A percentile compares a stretch with the other conserved stretches of the same genome.
Conservation (phyloP, 176 grass and related monocot genomes). For the Oryza punctata region DNA sequence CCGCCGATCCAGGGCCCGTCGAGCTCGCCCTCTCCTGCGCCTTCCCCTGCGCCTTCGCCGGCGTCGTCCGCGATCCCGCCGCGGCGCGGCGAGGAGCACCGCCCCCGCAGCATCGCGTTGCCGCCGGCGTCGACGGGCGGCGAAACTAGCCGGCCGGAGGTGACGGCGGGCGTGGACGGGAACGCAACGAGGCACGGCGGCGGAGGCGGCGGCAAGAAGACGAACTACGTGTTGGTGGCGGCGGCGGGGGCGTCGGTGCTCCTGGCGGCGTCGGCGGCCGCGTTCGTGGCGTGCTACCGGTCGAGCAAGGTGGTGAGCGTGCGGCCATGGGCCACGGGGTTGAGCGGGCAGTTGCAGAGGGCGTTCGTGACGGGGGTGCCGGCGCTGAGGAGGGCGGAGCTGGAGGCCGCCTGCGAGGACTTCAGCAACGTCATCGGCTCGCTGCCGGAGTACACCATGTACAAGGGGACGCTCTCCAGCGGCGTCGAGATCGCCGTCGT, state of each 20-base stretch:
- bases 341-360: constrained; percentile 74
- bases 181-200: background rate
- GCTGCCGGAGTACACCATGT: constrained; percentile 63
- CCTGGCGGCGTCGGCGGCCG: constrained; percentile 19
- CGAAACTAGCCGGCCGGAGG: background rate
- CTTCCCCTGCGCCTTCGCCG: constrained; percentile 22
- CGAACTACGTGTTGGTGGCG: constrained; percentile 40
- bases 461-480: constrained; percentile 77
- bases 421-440: constrained; percentile 88
- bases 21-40: background rate
- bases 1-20: background rate
- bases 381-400: constrained; percentile 65
- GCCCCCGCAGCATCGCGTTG: constrained; percentile 2
- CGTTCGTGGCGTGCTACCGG: constrained; percentile 49
- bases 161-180: constrained; percentile 1
- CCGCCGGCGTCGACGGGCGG: constrained; percentile 5
- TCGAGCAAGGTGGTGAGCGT: constrained; percentile 66
- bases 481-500: constrained; percentile 92
- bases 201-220: background rate
- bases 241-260: constrained; percentile 47
- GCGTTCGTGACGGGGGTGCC: constrained; percentile 75
- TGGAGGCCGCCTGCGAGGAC: constrained; percentile 74
- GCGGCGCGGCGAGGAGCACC: background rate
- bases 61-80: background rate
- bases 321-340: constrained; percentile 62